Base-by-base conservation (phyloP, 2,329 filamentous ascomycete genomes). In the Hypomyces rosellus region DNA sequence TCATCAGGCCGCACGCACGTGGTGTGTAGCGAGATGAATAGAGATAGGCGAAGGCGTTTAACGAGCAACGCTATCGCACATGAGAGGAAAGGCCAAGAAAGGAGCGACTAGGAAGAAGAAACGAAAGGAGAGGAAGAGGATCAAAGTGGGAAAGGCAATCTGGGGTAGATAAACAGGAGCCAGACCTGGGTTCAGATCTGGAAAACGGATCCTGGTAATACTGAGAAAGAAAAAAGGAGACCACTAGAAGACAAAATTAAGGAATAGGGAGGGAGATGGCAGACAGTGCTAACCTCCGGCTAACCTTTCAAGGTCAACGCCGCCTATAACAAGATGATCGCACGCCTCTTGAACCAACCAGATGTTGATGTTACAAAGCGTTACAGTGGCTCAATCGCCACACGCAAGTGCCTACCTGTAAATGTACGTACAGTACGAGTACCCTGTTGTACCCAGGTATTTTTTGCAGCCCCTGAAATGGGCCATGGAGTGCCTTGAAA, bases 1-100 rank as follows among this genome's bases (percentile, higher is more conserved):
- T 78, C 82, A 85, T 85, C 60, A 61, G 63, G 63, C 30, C 51
- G 39, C 42, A 44, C 51, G 39, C 42, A 44, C 40, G 43, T 12
- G n/a, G 33, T 63, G 61, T 55, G 53, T 55, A 55, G 51, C 50
- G 51, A 49, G 45, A 30, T 30, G 25, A 30, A 30, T 7, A 6
- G 25, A 30, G 25, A 30, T 30, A 5, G 25, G 25, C 25, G 25
- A 30, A 30, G 9, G 53, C 44, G 47, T 52, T 47, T 30, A 63
- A 57, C 49, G 60, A 62, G 53, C 47, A 59, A 60, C 53, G 57
- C 55, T 58, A 62, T 59, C 51, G 57, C 55, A 57, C 63, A 64
- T 61, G 34, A 39, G 15, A 48, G 20, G 45, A 40, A 11, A 37
- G 34, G 46, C n/a, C 46, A 16, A 46, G 18, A 46, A 49, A 39